Base-by-base conservation (phyloP, 1,139 yeast genomes). In the Lodderomyces beijingensis region DNA sequence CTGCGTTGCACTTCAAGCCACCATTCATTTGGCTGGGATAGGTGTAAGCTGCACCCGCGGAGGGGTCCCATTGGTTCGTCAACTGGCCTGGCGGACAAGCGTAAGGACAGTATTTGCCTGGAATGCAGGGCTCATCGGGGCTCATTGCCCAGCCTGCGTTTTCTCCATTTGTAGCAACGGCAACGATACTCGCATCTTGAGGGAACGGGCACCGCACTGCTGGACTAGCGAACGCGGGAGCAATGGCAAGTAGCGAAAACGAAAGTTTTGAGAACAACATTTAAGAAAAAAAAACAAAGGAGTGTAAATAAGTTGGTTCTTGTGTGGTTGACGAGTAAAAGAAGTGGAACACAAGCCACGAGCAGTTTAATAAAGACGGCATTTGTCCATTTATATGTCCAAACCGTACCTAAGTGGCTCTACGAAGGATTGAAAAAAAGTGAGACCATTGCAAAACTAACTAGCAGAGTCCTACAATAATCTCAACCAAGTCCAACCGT, bases 121-220 rank as follows among this genome's bases (percentile, higher is more conserved):
- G 67, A 7, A 77, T 60, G 57, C 95, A 87, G 28, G 69, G 54
- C 50, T 80, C 84, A 57, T 85, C 91, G 33, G 79, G 80, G 45
- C 83, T 77, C 75, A 84, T 69, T 36, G 95, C 95, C 95, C 95
- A 87, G 22, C 95, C 95, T 28, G 71, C 89, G 50, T 84, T 83
- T 17, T 55, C 45, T 17, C 76, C 69, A 27, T 58, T 53, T 5
- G 71, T 65, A 30, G 86, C 79, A 34, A 86, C 79, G 1, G 79
- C 60, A 16, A 85, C 88, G 49, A 86, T 66, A 11, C 86, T 88
- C 24, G 65, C 65, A 45, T 71, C 62, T 16, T 70, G 44, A 25
- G 95, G 95, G 58, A 86, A 84, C 13, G 70, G 46, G 57, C 94
- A 85, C 25, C 31, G 35, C 5, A 19, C 25, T 13, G 37, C 19